Conservation (phyloP, 2,329 filamentous ascomycete genomes). For the Trichophyton schoenleinii region DNA sequence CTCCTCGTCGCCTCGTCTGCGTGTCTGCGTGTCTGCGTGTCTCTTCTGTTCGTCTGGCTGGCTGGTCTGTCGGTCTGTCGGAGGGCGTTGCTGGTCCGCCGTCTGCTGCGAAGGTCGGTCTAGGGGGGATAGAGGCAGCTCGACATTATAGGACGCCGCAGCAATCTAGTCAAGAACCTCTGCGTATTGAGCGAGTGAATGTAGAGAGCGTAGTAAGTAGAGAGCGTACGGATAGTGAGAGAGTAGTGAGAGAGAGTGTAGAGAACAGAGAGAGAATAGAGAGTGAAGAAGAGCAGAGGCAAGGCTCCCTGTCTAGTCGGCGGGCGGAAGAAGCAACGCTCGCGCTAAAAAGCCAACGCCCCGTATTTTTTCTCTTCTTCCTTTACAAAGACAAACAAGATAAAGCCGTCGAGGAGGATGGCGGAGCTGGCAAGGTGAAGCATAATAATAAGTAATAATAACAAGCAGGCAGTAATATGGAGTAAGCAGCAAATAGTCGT, state of each 20-base stretch:
- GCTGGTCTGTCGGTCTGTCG: no score
- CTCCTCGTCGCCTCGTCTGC: neutral
- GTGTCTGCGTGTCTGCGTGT: no score
- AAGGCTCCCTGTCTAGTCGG: constrained; percentile 7
- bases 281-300: constrained; percentile 9
- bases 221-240: neutral
- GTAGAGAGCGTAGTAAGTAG: constrained; percentile 4
- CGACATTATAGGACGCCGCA: constrained; percentile 15
- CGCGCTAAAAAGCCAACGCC: neutral
- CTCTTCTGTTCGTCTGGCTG: neutral
- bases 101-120: constrained; percentile 12
- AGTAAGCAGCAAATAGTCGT: no score
- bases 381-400: neutral
- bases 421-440: no score
- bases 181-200: constrained; percentile 1
- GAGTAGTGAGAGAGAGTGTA: neutral
- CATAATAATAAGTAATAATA: no score
- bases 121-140: constrained; percentile 14
- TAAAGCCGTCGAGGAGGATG: no score
- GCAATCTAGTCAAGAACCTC: constrained; percentile 3
- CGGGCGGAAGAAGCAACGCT: neutral
- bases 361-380: neutral
- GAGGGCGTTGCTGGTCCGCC: constrained; percentile 3
- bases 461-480: no score
- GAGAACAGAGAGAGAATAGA: neutral